phyloP scores from a whole-genome alignment of 768 basidiomycete species.

The Lactarius indigo region DNA sequence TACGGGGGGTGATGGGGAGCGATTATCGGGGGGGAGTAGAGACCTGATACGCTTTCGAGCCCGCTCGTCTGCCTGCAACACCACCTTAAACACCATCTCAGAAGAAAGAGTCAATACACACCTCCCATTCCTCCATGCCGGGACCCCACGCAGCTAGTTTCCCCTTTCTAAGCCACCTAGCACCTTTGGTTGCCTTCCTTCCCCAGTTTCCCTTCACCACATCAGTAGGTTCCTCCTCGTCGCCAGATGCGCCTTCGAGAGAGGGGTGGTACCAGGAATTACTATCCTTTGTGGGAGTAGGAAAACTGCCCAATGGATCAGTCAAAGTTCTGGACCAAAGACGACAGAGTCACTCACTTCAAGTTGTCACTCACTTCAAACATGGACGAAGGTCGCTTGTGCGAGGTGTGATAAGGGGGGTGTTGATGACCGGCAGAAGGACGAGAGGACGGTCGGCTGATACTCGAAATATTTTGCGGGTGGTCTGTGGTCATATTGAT shows the following conservation, averaged over 20 bases:
- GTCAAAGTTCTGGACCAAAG: neutral
- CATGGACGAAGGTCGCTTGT: conserved; percentile 22
- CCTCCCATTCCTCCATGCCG: conserved; percentile 84
- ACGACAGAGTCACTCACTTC: neutral
- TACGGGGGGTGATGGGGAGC: conserved; percentile 68
- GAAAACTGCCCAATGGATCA: conserved; percentile 5
- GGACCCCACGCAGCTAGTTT: conserved; percentile 86
- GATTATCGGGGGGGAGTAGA: conserved; percentile 54
- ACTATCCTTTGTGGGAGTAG: conserved; percentile 52
- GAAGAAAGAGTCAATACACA: conserved; percentile 32
- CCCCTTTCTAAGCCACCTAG: conserved; percentile 77
- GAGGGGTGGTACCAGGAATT: conserved; percentile 84
- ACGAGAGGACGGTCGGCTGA: conserved; percentile 26
- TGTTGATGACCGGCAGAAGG: conserved; percentile 24
- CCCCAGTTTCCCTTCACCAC: conserved; percentile 78
- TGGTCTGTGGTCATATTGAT: conserved; percentile 27
- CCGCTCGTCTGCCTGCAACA: conserved; percentile 67
- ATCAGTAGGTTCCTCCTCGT: conserved; percentile 44
- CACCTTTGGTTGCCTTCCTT: conserved; percentile 67
- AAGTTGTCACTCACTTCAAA: conserved; percentile 18
- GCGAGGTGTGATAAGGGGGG: conserved; percentile 14
- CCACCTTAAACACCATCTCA: conserved; percentile 18
- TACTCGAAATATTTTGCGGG: conserved; percentile 20
- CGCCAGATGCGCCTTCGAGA: conserved; percentile 67
- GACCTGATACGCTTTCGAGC: conserved; percentile 76